Conservation (phyloP, 1,284 basidiomycete species). For the Neolentinus lepideus region DNA sequence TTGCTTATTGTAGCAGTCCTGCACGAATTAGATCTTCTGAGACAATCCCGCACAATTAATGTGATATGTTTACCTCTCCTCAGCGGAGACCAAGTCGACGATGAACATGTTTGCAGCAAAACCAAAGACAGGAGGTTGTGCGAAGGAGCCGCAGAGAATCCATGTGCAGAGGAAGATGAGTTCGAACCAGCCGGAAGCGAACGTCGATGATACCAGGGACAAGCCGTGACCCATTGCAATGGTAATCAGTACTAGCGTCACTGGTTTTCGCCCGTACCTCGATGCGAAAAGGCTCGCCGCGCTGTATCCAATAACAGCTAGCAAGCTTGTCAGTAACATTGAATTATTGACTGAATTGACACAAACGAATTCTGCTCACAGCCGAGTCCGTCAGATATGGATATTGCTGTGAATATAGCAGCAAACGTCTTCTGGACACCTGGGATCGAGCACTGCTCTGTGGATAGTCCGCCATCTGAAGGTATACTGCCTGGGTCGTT, state of each 20-base stretch:
- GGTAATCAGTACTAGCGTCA: conserved; percentile 14
- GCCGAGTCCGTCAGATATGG: conserved; percentile 10
- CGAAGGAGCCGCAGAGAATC: conserved; percentile 13
- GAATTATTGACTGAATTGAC: background rate
- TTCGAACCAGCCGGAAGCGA: conserved; percentile 6
- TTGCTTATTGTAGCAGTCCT: conserved; percentile 23
- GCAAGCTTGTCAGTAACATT: background rate
- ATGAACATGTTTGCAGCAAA: conserved; percentile 22
- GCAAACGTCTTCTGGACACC: conserved; percentile 16
- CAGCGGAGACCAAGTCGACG: conserved; percentile 19
- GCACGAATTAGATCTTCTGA: background rate
- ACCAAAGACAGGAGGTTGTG: conserved; percentile 5
- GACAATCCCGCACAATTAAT: no score
- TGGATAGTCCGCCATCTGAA: conserved; percentile 7
- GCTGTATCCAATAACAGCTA: conserved; percentile 15
- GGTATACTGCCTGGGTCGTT: conserved; percentile 14
- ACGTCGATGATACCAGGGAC: conserved; percentile 15
- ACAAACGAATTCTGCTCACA: conserved; percentile 13
- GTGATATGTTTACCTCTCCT: conserved; percentile 16
- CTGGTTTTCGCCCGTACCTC: conserved; percentile 22
- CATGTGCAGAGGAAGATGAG: conserved; percentile 14
- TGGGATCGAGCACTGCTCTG: conserved; percentile 17
- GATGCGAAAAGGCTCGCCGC: conserved; percentile 18
- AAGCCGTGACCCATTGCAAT: conserved; percentile 11
- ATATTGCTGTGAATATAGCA: conserved; percentile 12